Evolutionary conservation across 495 filamentous ascomycete species (phyloP).

Genomic region (Xylaria scruposa): DNA sequence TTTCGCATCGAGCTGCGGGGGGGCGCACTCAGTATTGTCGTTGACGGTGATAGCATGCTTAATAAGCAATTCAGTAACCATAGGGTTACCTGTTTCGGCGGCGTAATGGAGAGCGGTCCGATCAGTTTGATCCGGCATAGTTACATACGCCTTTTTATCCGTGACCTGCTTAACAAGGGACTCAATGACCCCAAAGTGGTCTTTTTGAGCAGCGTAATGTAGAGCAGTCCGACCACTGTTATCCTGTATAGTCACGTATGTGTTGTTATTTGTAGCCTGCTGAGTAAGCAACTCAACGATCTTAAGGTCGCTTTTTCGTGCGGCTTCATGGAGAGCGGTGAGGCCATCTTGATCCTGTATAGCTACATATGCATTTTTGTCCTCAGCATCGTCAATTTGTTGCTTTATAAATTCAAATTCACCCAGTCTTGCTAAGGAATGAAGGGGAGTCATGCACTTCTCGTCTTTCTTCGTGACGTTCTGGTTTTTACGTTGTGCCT

Average conservation of each 20-base stretch:
- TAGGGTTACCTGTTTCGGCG: too few species aligned
- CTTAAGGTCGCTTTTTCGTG: background rate
- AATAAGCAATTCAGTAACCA: too few species aligned
- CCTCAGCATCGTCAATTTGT: too few species aligned
- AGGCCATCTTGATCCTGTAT: too few species aligned
- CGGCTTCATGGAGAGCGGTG: too few species aligned
- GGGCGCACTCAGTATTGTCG: too few species aligned
- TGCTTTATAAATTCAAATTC: too few species aligned
- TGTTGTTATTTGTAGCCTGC: background rate
- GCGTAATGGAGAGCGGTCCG: background rate
- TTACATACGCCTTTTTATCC: background rate
- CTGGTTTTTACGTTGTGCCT: too few species aligned
- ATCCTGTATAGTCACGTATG: background rate
- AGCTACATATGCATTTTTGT: too few species aligned
- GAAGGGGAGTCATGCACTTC: background rate
- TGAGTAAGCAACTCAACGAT: background rate
- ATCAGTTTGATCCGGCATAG: background rate
- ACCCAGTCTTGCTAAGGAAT: background rate
- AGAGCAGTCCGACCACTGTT: background rate
- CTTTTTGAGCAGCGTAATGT: background rate
- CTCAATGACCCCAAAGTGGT: background rate
- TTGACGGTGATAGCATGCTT: too few species aligned
- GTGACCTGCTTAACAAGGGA: background rate
- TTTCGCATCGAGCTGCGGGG: too few species aligned
- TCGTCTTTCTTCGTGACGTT: background rate